Conservation (phyloP, 192 early-diverging fungal genomes). For the Cladochytrium replicatum region DNA sequence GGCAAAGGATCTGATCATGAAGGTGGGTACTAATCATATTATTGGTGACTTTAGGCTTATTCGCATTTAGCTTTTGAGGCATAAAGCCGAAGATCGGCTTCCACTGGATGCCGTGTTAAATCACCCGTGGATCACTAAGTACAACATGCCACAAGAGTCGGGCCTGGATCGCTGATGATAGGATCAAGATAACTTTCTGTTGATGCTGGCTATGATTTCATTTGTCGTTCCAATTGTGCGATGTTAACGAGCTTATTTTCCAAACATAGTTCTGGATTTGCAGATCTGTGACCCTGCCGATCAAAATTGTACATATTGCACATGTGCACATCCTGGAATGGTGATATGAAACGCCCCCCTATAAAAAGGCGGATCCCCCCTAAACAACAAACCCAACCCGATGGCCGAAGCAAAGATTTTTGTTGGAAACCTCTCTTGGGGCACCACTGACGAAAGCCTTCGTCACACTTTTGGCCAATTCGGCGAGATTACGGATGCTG, state of each 20-base stretch:
- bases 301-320: no score
- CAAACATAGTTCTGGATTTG: no score
- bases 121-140: conserved; percentile 62
- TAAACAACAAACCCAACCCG: no score
- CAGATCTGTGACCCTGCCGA: no score
- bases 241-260: no score
- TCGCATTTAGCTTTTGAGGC: conserved; percentile 53
- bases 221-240: no score
- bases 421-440: conserved; percentile 59
- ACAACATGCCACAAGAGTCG: conserved; percentile 18
- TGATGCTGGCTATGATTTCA: no score
- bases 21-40: conserved; percentile 38
- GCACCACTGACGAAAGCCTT: conserved; percentile 50
- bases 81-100: conserved; percentile 58
- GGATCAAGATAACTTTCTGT: no score
- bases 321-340: no score
- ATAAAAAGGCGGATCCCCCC: no score
- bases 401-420: conserved; percentile 60
- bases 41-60: not conserved
- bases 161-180: no score
- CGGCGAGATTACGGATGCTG: conserved; percentile 51
- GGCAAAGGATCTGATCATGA: conserved; percentile 76
- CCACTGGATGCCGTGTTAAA: conserved; percentile 60
- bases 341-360: no score
- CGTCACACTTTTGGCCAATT: conserved; percentile 39